These are phyloP conservation scores for Tuber umbilicatum DNA, from an alignment of 495 filamentous ascomycete species.

Conservation along the genomic window DNA sequence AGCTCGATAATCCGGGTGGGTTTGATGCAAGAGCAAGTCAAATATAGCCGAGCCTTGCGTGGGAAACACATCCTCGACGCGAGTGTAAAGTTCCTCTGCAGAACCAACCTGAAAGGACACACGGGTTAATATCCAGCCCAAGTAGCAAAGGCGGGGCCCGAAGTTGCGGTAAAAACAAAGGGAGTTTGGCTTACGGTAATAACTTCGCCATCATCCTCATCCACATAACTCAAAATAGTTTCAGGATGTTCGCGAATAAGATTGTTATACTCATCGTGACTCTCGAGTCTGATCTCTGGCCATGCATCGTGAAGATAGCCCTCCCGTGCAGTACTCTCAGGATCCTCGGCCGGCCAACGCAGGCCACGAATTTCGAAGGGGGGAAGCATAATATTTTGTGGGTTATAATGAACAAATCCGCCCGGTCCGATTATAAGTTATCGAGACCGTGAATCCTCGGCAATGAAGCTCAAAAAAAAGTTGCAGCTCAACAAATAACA, in stretches of 20 bases:
- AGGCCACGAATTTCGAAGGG: conserved; percentile 44
- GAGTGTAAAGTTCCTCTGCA: conserved; percentile 33
- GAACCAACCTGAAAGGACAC: conserved; percentile 33
- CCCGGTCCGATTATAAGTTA: neutral
- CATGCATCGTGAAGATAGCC: conserved; percentile 6
- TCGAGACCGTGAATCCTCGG: neutral
- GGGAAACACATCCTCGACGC: conserved; percentile 34
- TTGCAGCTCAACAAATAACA: neutral
- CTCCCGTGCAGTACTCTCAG: conserved; percentile 17
- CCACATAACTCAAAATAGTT: conserved; percentile 50
- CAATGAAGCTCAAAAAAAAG: neutral
- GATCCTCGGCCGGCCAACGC: conserved; percentile 28
- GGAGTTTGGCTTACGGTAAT: conserved; percentile 48
- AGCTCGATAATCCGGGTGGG: conserved; percentile 20
- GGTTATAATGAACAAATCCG: neutral
- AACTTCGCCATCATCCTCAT: conserved; percentile 52
- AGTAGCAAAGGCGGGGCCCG: neutral
- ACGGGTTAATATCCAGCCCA: neutral
- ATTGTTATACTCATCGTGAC: conserved; percentile 47
- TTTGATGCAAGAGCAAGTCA: conserved; percentile 30
- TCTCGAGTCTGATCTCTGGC: conserved; percentile 34
- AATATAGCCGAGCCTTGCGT: conserved; percentile 37
- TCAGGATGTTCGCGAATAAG: conserved; percentile 49
- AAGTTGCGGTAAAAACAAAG: neutral
- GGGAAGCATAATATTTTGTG: conserved; percentile 38